Evolutionary conservation across 768 basidiomycete genomes (phyloP).

Genomic region (Crucibulum laeve): DNA sequence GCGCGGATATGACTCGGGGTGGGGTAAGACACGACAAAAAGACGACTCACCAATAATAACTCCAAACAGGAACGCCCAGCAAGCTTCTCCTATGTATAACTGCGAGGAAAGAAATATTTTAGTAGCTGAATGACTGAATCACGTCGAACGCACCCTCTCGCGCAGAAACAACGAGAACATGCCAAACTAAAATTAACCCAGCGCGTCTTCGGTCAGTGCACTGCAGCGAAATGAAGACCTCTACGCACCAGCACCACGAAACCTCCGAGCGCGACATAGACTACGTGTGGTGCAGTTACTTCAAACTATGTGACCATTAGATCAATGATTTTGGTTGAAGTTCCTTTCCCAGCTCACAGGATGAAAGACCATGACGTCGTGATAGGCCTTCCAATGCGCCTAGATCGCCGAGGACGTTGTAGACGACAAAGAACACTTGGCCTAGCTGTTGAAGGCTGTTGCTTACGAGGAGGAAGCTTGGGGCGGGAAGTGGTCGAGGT

Average conservation of each 20-base stretch:
- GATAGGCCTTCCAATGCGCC: constrained; percentile 1
- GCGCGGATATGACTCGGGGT: too few relatives aligned
- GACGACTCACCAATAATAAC: constrained; percentile 74
- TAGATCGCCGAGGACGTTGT: too few relatives aligned
- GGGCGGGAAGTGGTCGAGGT: constrained; percentile 7
- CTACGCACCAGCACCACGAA: constrained; percentile 73
- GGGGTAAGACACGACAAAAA: constrained; percentile 1
- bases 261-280: constrained; percentile 75
- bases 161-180: constrained; percentile 93
- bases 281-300: constrained; percentile 66
- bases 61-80: constrained; percentile 91
- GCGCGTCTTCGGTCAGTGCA: not conserved
- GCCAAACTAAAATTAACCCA: constrained; percentile 89
- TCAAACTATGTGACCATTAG: constrained; percentile 41
- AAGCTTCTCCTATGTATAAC: constrained; percentile 95
- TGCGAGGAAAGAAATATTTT: constrained; percentile 19
- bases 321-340: constrained; percentile 5
- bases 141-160: constrained; percentile 55
- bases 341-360: constrained; percentile 34
- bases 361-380: constrained; percentile 13
- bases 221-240: not conserved
- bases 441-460: too few relatives aligned
- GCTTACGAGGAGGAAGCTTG: constrained; percentile 18
- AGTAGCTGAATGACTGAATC: not conserved
- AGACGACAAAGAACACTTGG: too few relatives aligned